Evolutionary conservation across 345 rosid genomes (phyloP).

Genomic region (Excoecaria cochinchinensis): DNA sequence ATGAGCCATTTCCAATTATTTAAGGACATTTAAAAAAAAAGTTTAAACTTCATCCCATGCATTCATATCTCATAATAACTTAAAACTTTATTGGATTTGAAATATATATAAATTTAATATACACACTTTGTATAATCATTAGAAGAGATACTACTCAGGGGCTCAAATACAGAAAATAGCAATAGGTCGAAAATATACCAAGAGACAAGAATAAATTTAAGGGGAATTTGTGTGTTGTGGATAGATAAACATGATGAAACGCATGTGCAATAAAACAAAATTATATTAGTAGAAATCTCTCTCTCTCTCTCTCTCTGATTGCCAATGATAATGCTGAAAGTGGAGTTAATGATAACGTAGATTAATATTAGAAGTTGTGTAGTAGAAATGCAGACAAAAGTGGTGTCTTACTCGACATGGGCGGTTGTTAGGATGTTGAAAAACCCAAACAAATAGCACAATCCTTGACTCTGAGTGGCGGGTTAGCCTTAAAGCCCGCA

Average conservation of each 20-base stretch:
- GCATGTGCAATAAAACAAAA: too few relatives aligned
- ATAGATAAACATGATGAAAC: not conserved
- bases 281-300: not conserved
- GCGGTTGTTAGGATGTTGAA: conserved; percentile 20
- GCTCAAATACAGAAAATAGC: too few relatives aligned
- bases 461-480: conserved; percentile 28
- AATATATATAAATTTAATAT: too few relatives aligned
- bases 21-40: too few relatives aligned
- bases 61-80: too few relatives aligned
- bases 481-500: conserved; percentile 28
- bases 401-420: conserved; percentile 28
- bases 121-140: too few relatives aligned
- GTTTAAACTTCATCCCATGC: too few relatives aligned
- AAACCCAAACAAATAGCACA: conserved; percentile 42
- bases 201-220: too few relatives aligned
- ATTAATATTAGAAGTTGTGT: conserved; percentile 25
- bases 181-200: too few relatives aligned
- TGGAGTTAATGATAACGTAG: conserved; percentile 30
- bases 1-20: too few relatives aligned
- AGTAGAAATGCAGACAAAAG: conserved; percentile 27
- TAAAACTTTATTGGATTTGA: too few relatives aligned
- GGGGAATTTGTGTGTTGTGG: not conserved
- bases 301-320: not conserved
- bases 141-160: too few relatives aligned
- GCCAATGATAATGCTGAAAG: conserved; percentile 22